phyloP scores from a whole-genome alignment of 352 stramenopile genomes.

The Discostella stelligera region DNA sequence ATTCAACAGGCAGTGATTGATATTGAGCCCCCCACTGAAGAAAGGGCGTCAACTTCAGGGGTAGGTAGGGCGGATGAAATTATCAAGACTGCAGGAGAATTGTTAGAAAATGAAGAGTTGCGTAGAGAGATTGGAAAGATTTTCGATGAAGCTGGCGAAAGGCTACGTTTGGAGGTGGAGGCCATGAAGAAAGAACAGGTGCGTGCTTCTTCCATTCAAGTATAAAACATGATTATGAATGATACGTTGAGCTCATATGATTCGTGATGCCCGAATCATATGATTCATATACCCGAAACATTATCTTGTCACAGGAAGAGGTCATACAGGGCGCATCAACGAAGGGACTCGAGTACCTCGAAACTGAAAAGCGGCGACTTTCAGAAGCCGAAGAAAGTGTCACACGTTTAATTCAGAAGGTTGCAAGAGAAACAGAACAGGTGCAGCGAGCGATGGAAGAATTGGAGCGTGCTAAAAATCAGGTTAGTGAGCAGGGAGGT shows the following conservation, averaged over 20 bases:
- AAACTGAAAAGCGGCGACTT: conserved; percentile 40
- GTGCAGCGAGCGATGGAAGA: conserved; percentile 51
- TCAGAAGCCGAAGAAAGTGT: conserved; percentile 49
- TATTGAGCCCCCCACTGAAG: conserved; percentile 17
- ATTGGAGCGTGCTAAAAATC: conserved; percentile 41
- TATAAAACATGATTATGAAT: background rate
- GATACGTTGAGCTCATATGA: background rate
- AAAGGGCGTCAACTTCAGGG: conserved; percentile 3
- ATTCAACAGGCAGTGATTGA: conserved; percentile 39
- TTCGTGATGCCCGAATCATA: conserved; percentile 1
- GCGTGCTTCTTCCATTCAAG: conserved; percentile 4
- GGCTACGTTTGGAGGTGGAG: conserved; percentile 34
- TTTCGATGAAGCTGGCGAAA: conserved; percentile 47
- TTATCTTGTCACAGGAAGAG: conserved; percentile 22
- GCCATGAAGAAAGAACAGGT: conserved; percentile 49
- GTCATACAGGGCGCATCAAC: conserved; percentile 38
- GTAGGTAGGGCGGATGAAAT: conserved; percentile 24
- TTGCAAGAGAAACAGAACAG: conserved; percentile 35
- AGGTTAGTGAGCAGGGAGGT: conserved; percentile 23
- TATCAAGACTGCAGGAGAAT: conserved; percentile 17
- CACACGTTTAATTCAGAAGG: conserved; percentile 44
- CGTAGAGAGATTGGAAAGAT: conserved; percentile 44
- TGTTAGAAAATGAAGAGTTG: conserved; percentile 45
- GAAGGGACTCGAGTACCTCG: conserved; percentile 35
- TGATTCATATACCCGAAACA: too few relatives aligned